Evolutionary conservation across 176 grass and related monocot genomes (phyloP).

Genomic region (Typha latifolia): DNA sequence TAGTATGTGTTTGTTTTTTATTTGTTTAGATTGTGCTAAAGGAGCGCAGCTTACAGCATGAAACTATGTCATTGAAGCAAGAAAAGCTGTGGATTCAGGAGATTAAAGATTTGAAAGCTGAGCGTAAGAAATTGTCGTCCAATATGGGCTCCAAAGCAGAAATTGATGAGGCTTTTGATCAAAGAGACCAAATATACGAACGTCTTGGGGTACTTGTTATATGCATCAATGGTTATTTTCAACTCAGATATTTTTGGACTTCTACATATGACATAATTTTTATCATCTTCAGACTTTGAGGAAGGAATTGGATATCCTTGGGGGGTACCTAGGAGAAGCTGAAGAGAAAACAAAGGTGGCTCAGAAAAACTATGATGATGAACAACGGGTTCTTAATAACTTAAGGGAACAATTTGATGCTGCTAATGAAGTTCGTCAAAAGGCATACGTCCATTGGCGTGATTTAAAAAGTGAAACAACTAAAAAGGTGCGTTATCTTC

Average conservation of each 20-base stretch:
- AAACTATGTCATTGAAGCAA: conserved; percentile 71
- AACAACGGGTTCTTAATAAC: conserved; percentile 28
- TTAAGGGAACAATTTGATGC: conserved; percentile 45
- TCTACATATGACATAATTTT: background rate
- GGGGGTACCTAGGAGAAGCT: conserved; percentile 42
- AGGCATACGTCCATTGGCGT: conserved; percentile 51
- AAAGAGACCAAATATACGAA: conserved; percentile 76
- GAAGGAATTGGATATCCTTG: conserved; percentile 72
- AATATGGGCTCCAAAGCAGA: conserved; percentile 60
- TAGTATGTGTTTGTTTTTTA: conserved; percentile 9
- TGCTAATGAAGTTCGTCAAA: conserved; percentile 70
- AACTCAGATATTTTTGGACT: background rate
- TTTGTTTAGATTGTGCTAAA: conserved; percentile 57
- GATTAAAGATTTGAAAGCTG: conserved; percentile 75
- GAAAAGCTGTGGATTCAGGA: conserved; percentile 79
- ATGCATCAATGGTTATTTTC: background rate
- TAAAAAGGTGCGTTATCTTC: conserved; percentile 50
- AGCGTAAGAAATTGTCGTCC: conserved; percentile 50
- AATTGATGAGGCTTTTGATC: conserved; percentile 69
- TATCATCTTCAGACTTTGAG: conserved; percentile 50
- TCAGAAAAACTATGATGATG: conserved; percentile 49
- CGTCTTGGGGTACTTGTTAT: conserved; percentile 50
- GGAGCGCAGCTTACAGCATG: conserved; percentile 65
- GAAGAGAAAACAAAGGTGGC: conserved; percentile 51
- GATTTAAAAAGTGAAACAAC: conserved; percentile 41